phyloP scores from a whole-genome alignment of 331 rosid species.

The Dryas integrifolia region DNA sequence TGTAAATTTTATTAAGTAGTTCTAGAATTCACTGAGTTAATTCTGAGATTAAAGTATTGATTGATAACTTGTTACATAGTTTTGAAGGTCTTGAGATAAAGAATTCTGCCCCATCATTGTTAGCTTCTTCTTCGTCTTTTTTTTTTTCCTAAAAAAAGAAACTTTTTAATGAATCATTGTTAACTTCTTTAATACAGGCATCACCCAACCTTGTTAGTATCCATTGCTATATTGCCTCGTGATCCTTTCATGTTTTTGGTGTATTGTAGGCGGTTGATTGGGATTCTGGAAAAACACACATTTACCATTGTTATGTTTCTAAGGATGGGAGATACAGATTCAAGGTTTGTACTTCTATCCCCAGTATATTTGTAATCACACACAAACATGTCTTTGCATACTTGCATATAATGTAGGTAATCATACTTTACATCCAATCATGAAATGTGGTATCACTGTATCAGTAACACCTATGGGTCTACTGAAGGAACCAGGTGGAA shows the following conservation, averaged over 20 bases:
- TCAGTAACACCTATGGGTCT: neutral
- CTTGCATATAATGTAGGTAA: neutral
- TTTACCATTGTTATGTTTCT: conserved; percentile 57
- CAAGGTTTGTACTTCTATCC: conserved; percentile 51
- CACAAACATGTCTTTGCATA: neutral
- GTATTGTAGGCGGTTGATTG: conserved; percentile 54
- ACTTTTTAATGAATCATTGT: neutral
- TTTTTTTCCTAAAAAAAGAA: no score
- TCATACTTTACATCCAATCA: neutral
- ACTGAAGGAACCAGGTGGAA: neutral
- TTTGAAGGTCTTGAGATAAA: neutral
- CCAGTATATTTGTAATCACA: neutral
- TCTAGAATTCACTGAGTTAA: neutral
- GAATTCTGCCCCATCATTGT: conserved; percentile 5
- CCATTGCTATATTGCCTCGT: neutral
- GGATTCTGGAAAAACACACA: conserved; percentile 54
- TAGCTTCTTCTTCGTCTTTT: neutral
- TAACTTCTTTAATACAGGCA: neutral
- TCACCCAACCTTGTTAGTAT: neutral
- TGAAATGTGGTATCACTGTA: neutral
- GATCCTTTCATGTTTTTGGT: conserved; percentile 14
- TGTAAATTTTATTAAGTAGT: neutral
- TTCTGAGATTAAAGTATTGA: neutral
- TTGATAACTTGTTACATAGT: neutral
- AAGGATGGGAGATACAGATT: conserved; percentile 50